Conservation (phyloP, 768 basidiomycete species). For the Porpolomopsis calyptriformis region DNA sequence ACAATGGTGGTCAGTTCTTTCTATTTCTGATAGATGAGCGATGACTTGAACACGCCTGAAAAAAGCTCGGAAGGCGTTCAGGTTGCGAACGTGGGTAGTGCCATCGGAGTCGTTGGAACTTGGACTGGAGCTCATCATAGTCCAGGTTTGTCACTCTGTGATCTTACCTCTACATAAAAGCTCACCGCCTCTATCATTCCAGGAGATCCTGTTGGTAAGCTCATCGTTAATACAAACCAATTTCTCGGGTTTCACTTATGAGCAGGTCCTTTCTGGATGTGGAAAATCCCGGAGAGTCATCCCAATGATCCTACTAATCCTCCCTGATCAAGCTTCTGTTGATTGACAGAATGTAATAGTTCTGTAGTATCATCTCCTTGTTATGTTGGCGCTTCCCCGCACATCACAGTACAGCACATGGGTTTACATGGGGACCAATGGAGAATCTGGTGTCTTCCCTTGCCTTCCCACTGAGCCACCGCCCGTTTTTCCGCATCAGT, state of each 20-base stretch:
- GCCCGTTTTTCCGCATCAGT: no score
- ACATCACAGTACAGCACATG: no score
- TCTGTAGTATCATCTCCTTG: neutral
- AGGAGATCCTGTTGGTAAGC: slow-evolving; percentile 60
- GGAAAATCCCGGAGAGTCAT: slow-evolving; percentile 38
- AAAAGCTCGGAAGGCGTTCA: slow-evolving; percentile 58
- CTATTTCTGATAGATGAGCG: neutral
- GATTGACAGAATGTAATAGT: neutral
- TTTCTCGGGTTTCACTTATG: no score
- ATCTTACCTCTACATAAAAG: neutral
- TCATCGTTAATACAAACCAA: slow-evolving; percentile 13
- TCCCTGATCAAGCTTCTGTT: neutral
- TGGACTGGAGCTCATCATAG: slow-evolving; percentile 60
- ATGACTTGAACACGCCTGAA: neutral
- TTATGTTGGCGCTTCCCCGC: no score
- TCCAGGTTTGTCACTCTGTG: slow-evolving; percentile 26
- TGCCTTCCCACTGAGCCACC: no score
- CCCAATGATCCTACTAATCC: neutral
- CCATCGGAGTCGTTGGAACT: slow-evolving; percentile 53
- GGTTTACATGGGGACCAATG: no score
- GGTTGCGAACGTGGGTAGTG: slow-evolving; percentile 54
- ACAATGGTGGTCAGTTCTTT: slow-evolving; percentile 45
- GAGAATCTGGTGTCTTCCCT: no score
- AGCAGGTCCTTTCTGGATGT: slow-evolving; percentile 73
- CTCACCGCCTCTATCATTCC: slow-evolving; percentile 3